phyloP scores from a whole-genome alignment of 805 yeast genomes.

The Candida fluviatilis region DNA sequence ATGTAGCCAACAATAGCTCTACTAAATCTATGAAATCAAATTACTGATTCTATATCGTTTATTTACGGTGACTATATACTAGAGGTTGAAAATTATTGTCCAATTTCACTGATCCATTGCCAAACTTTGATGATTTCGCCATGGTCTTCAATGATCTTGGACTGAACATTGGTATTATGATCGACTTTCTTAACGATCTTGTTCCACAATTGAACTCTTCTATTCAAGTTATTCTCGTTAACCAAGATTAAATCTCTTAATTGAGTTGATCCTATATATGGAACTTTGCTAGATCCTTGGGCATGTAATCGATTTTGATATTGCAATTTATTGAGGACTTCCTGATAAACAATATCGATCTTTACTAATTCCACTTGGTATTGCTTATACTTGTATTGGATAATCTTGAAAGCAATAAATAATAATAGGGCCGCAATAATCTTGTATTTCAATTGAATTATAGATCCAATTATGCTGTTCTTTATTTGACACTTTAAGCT shows the following conservation, averaged over 20 bases:
- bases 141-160: conserved; percentile 62
- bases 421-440: conserved; percentile 13
- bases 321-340: conserved; percentile 49
- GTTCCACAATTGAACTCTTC: conserved; percentile 54
- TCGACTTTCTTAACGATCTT: conserved; percentile 55
- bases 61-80: conserved; percentile 3
- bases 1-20: no score
- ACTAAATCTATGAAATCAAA: no score
- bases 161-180: conserved; percentile 59
- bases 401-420: conserved; percentile 16
- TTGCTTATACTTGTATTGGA: conserved; percentile 31
- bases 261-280: conserved; percentile 66
- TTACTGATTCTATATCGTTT: conserved; percentile 3
- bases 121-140: conserved; percentile 87
- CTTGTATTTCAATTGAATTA: conserved; percentile 19
- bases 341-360: conserved; percentile 42
- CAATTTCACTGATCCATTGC: conserved; percentile 64
- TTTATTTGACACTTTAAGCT: conserved; percentile 53
- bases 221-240: conserved; percentile 32
- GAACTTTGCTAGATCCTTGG: conserved; percentile 25
- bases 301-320: conserved; percentile 26
- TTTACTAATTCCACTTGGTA: conserved; percentile 36
- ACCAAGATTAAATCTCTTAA: conserved; percentile 60
- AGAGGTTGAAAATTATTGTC: background rate
- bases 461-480: conserved; percentile 43